Percentiles rank a stretch among this genome's conserved stretches.
Evolutionary conservation across 208 protist species (phyloP).

Genomic region (Herpetomonas tarakana): DNA sequence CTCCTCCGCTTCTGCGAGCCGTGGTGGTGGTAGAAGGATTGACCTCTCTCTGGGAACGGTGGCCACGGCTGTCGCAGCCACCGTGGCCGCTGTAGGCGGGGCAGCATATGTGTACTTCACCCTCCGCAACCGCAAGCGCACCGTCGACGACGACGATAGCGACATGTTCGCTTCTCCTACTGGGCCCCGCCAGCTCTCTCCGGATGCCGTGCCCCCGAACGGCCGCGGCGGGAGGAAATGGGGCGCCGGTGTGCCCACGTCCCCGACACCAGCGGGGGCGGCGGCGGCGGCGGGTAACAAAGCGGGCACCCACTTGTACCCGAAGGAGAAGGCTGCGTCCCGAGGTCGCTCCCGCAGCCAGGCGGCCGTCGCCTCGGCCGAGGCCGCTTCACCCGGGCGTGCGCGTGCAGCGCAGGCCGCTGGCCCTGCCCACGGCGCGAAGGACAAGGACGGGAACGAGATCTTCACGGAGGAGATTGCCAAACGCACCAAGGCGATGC

Average conservation of each 20-base stretch:
- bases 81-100: background rate
- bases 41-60: no score
- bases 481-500: slow-evolving; percentile 45
- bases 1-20: no score
- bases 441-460: background rate
- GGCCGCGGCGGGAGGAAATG: no score
- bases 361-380: background rate
- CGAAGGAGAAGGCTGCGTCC: background rate
- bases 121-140: background rate
- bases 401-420: background rate
- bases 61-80: background rate
- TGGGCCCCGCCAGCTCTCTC: slow-evolving; percentile 32
- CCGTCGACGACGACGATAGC: slow-evolving; percentile 22
- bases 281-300: no score
- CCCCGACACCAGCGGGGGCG: no score
- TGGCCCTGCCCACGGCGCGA: background rate
- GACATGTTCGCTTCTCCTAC: slow-evolving; percentile 40
- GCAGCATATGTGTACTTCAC: background rate
- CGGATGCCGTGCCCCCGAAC: slow-evolving; percentile 8
- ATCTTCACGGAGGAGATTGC: slow-evolving; percentile 19
- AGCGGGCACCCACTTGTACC: background rate
- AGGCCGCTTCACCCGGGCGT: background rate
- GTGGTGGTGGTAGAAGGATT: no score
- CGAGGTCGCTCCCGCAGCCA: background rate
- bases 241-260: no score